Evolutionary conservation across 2,329 filamentous ascomycete genomes (phyloP).

Genomic region (Pezicula neosporulosa): DNA sequence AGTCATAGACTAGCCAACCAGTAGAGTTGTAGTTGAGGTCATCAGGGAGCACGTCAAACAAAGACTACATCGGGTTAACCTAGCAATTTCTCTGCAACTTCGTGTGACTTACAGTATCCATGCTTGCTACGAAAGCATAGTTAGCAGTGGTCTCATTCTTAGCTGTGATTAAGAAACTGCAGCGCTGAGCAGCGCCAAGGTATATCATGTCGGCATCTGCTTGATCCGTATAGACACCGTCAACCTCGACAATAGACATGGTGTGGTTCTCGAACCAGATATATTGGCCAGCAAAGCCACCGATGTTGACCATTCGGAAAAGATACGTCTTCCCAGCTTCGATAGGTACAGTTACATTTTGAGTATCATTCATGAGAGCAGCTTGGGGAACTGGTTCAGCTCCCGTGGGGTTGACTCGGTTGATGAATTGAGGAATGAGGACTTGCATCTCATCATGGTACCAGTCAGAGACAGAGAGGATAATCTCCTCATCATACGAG

Average conservation of each 20-base stretch:
- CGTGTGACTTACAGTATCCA: slow-evolving; percentile 48
- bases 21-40: slow-evolving; percentile 67
- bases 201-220: slow-evolving; percentile 61
- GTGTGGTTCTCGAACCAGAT: slow-evolving; percentile 65
- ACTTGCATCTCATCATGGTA: slow-evolving; percentile 53
- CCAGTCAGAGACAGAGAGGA: slow-evolving; percentile 57
- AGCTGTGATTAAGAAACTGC: slow-evolving; percentile 59
- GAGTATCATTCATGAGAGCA: slow-evolving; percentile 67
- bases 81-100: not conserved
- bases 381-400: slow-evolving; percentile 51
- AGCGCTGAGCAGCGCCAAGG: slow-evolving; percentile 64
- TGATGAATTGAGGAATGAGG: slow-evolving; percentile 44
- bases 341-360: slow-evolving; percentile 55
- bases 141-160: slow-evolving; percentile 59
- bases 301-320: slow-evolving; percentile 69
- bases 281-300: slow-evolving; percentile 66
- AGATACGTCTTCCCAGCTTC: slow-evolving; percentile 69
- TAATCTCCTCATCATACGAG: slow-evolving; percentile 50
- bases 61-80: slow-evolving; percentile 35
- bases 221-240: slow-evolving; percentile 65
- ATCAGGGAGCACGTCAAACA: slow-evolving; percentile 63
- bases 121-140: slow-evolving; percentile 66
- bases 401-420: slow-evolving; percentile 44
- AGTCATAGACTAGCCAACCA: slow-evolving; percentile 60
- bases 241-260: slow-evolving; percentile 69